Conservation (phyloP, 495 filamentous ascomycete genomes). For the Xylaria curta region DNA sequence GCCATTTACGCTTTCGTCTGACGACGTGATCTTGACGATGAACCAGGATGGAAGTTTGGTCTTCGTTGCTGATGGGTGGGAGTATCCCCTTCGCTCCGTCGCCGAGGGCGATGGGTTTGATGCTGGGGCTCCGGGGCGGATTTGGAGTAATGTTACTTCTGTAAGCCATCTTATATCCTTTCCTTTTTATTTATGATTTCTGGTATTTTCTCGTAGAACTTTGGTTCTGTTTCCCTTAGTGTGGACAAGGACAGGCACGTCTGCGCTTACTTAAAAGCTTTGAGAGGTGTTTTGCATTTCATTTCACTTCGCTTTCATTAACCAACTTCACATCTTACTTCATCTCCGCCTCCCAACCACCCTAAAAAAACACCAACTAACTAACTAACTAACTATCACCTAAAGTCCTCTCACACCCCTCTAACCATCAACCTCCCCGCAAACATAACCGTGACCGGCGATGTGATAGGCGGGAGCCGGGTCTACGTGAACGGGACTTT, state of each 20-base stretch:
- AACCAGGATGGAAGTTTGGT: slow-evolving; percentile 40
- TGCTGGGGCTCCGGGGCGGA: slow-evolving; percentile 44
- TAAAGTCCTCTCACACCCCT: slow-evolving; percentile 39
- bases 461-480: slow-evolving; percentile 50
- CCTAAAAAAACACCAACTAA: background rate
- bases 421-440: slow-evolving; percentile 31
- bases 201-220: too few species aligned
- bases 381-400: background rate
- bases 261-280: background rate
- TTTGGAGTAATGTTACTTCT: slow-evolving; percentile 46
- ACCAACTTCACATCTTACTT: background rate
- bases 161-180: slow-evolving; percentile 11
- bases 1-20: slow-evolving; percentile 50
- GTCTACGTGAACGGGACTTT: slow-evolving; percentile 56
- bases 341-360: background rate
- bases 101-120: slow-evolving; percentile 42
- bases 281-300: background rate
- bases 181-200: background rate
- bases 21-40: slow-evolving; percentile 45
- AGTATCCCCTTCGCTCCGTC: slow-evolving; percentile 57
- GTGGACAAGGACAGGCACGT: background rate
- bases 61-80: slow-evolving; percentile 56
- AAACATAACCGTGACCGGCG: slow-evolving; percentile 45
- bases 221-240: too few species aligned
- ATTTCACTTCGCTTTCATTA: background rate